phyloP scores from a whole-genome alignment of 139 green algal genomes.

The Coelastrella sp. region DNA sequence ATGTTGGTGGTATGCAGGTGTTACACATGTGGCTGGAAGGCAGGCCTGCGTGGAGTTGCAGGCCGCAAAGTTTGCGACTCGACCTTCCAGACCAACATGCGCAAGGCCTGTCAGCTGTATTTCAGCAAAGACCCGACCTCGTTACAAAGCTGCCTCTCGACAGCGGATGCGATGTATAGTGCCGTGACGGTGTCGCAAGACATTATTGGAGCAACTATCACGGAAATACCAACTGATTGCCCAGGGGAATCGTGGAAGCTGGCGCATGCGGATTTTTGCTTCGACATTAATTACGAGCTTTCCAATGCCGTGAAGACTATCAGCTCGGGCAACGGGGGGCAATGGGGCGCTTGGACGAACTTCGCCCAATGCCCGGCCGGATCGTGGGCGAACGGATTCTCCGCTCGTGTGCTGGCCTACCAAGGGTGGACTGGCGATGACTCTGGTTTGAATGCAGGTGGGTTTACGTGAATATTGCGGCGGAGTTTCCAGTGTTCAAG shows the following conservation, averaged over 20 bases:
- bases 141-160: not conserved
- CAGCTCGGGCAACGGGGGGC: not conserved
- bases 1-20: not conserved
- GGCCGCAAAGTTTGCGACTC: not conserved
- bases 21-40: not conserved
- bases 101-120: not conserved
- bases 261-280: not conserved
- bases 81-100: not conserved
- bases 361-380: not conserved
- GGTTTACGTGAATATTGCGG: not conserved
- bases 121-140: not conserved
- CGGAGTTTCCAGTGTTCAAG: not conserved
- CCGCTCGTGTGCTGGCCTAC: not conserved
- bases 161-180: not conserved
- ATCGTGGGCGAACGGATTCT: not conserved
- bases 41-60: not conserved
- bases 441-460: not conserved
- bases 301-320: not conserved
- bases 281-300: not conserved
- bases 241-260: conserved; percentile 1
- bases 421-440: not conserved
- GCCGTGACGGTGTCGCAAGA: not conserved
- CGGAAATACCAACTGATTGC: not conserved
- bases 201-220: not conserved
- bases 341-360: not conserved